These are phyloP conservation scores for Ceriops tagal DNA, from an alignment of 345 rosid species.

Conservation along the genomic window DNA sequence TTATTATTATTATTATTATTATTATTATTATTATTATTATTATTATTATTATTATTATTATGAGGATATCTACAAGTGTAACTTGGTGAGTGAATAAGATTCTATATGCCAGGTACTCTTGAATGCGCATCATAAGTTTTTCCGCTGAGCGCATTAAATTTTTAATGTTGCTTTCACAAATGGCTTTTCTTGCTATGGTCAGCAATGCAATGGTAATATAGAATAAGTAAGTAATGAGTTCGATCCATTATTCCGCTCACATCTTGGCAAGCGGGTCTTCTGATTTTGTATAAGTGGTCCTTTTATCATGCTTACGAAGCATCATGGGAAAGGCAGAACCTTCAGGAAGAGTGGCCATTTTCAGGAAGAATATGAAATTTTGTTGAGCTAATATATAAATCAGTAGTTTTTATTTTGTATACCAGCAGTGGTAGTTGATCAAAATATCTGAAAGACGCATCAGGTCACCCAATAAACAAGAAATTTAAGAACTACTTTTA, in stretches of 20 bases:
- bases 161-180: slow-evolving; percentile 18
- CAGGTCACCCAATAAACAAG: no score
- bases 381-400: no score
- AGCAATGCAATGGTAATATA: background rate
- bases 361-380: no score
- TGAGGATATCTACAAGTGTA: no score
- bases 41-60: no score
- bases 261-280: slow-evolving; percentile 6
- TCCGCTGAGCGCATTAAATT: slow-evolving; percentile 2
- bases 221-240: slow-evolving; percentile 28
- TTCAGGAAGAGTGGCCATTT: background rate
- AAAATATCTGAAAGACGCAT: no score
- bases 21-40: no score
- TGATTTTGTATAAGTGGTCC: background rate
- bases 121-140: background rate
- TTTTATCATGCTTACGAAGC: background rate
- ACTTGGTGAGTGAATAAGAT: slow-evolving; percentile 4
- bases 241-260: slow-evolving; percentile 21
- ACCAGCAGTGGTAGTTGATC: no score
- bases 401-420: no score
- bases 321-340: background rate
- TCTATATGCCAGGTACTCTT: slow-evolving; percentile 11
- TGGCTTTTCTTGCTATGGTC: background rate
- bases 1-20: no score
- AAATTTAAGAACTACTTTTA: no score